Conservation (phyloP, 805 yeast species). For the Ogataea wickerhamii region DNA sequence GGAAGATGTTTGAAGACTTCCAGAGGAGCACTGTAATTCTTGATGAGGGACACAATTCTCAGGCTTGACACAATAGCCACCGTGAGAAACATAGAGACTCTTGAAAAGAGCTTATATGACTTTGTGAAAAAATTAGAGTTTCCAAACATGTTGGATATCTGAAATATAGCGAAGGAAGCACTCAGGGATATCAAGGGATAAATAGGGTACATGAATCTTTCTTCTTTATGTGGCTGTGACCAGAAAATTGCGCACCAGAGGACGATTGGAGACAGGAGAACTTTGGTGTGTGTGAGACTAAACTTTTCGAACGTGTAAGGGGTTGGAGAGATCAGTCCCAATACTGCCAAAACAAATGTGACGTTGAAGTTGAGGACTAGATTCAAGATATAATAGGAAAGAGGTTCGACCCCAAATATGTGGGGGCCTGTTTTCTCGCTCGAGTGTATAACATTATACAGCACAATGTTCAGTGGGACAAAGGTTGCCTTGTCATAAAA, state of each 20-base stretch:
- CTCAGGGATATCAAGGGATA: constrained; percentile 65
- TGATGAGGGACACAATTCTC: constrained; percentile 57
- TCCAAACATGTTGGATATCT: constrained; percentile 14
- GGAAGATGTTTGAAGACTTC: constrained; percentile 48
- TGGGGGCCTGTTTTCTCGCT: constrained; percentile 76
- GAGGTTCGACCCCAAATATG: constrained; percentile 84
- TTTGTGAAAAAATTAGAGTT: constrained; percentile 11
- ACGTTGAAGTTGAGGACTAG: constrained; percentile 71
- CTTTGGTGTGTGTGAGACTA: constrained; percentile 15
- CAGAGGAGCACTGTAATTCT: constrained; percentile 74
- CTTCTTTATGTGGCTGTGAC: constrained; percentile 88
- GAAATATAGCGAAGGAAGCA: constrained; percentile 49
- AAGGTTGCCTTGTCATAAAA: constrained; percentile 59
- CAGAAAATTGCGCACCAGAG: constrained; percentile 69
- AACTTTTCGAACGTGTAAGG: constrained; percentile 21
- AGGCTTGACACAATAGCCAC: constrained; percentile 37
- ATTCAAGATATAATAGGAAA: constrained; percentile 66
- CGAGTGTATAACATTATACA: constrained; percentile 74
- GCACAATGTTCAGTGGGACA: constrained; percentile 78
- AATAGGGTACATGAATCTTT: constrained; percentile 82
- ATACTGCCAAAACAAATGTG: constrained; percentile 39
- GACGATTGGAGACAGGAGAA: constrained; percentile 46
- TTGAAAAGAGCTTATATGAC: constrained; percentile 8
- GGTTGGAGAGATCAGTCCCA: constrained; percentile 35
- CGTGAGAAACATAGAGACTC: constrained; percentile 8